These are phyloP conservation scores for Gilbertella persicaria DNA, from an alignment of 371 early-diverging fungal species.

Conservation along the genomic window DNA sequence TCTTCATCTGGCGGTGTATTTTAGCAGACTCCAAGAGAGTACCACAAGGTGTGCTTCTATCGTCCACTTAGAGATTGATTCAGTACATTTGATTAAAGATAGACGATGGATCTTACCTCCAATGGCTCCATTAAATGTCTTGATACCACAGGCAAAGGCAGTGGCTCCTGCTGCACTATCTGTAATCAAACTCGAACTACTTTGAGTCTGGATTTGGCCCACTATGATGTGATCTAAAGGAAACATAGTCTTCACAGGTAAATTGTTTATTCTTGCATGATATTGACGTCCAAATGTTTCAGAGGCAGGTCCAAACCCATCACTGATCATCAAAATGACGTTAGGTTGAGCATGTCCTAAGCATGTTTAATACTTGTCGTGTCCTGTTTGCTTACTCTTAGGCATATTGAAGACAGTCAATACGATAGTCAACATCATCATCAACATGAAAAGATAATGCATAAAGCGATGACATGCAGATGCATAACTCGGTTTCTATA, in stretches of 20 bases:
- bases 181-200: conserved; percentile 79
- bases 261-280: conserved; percentile 54
- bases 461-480: too few relatives aligned
- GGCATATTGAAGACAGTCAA: too few relatives aligned
- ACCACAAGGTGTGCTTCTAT: conserved; percentile 75
- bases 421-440: too few relatives aligned
- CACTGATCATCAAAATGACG: conserved; percentile 92
- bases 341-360: conserved; percentile 37
- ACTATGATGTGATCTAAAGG: conserved; percentile 86
- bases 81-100: background rate
- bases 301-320: conserved; percentile 95
- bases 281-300: conserved; percentile 88
- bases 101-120: conserved; percentile 29
- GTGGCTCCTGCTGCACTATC: conserved; percentile 98
- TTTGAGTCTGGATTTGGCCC: conserved; percentile 87
- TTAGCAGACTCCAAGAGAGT: conserved; percentile 95
- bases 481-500: too few relatives aligned
- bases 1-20: conserved; percentile 65
- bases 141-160: conserved; percentile 82
- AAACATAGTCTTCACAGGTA: conserved; percentile 32
- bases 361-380: background rate
- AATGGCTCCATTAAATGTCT: conserved; percentile 91
- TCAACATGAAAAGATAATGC: too few relatives aligned
- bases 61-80: conserved; percentile 38
- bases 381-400: too few relatives aligned